Percentiles rank a stretch among this genome's conserved stretches.
Evolutionary conservation across 2,329 filamentous ascomycete species (phyloP).

Genomic region (Cordyceps militaris): DNA sequence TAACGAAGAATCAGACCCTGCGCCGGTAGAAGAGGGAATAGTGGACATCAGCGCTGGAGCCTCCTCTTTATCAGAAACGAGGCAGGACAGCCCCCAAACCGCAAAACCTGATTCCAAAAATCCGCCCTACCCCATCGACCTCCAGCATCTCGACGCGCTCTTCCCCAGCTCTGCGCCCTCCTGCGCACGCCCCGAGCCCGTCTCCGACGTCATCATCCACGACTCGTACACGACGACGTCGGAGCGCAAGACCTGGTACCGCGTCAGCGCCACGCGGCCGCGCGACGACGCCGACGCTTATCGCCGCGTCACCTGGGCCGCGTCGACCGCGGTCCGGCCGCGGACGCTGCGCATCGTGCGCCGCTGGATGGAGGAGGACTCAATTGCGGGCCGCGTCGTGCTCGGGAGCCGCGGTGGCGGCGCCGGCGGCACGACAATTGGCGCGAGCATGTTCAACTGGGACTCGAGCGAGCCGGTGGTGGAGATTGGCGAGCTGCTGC

Average conservation of each 20-base stretch:
- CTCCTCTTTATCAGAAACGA: background rate
- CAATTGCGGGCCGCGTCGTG: constrained; percentile 43
- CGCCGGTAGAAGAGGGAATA: no score
- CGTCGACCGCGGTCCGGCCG: constrained; percentile 45
- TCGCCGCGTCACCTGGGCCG: constrained; percentile 48
- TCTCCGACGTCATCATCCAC: constrained; percentile 40
- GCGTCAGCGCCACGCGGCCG: constrained; percentile 50
- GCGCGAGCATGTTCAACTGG: constrained; percentile 54
- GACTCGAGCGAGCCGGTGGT: constrained; percentile 45
- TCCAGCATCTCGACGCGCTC: constrained; percentile 27
- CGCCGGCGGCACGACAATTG: constrained; percentile 30
- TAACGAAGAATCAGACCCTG: background rate
- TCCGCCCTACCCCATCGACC: constrained; percentile 25
- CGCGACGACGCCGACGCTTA: constrained; percentile 50
- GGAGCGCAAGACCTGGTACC: constrained; percentile 59
- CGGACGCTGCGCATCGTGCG: constrained; percentile 52
- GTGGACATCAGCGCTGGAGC: background rate
- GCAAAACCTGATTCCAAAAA: constrained; percentile 5
- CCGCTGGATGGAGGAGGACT: constrained; percentile 61
- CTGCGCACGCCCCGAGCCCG: constrained; percentile 25
- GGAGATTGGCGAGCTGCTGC: constrained; percentile 35
- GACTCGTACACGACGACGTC: constrained; percentile 49
- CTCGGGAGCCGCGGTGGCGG: constrained; percentile 33
- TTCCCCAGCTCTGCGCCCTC: constrained; percentile 22
- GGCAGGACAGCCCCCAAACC: background rate